Evolutionary conservation across 331 rosid genomes (phyloP).

Genomic region (Malus hybrid): DNA sequence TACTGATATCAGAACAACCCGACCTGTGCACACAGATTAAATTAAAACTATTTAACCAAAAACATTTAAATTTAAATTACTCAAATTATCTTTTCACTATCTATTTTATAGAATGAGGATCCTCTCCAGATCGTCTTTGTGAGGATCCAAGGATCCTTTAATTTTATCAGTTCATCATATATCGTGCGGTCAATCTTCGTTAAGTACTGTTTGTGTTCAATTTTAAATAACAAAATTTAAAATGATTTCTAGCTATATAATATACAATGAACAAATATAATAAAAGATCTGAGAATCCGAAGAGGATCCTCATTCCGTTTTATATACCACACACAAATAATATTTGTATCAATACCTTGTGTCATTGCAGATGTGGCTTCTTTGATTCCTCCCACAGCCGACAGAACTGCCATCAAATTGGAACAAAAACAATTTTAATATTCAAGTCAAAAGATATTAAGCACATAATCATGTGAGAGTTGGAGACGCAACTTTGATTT

Average conservation of each 20-base stretch:
- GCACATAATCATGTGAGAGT: not conserved
- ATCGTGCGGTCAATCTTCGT: fast-evolving
- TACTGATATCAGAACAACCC: constrained; percentile 57
- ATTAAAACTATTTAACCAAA: not conserved
- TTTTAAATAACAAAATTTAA: no score
- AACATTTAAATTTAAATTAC: no score
- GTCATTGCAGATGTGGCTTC: constrained; percentile 35
- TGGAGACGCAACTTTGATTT: not conserved
- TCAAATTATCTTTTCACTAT: no score
- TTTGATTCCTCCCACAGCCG: constrained; percentile 77
- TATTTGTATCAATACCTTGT: constrained; percentile 20
- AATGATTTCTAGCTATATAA: no score
- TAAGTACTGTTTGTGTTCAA: no score
- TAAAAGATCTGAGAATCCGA: fast-evolving
- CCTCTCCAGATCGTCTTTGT: no score
- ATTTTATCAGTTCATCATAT: no score
- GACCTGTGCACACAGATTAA: constrained; percentile 10
- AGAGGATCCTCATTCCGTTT: no score
- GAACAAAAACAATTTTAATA: not conserved
- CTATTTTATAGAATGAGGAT: no score
- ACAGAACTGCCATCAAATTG: constrained; percentile 45
- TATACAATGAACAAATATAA: fast-evolving
- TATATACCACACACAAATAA: no score
- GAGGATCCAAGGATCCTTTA: no score
- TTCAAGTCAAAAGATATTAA: not conserved